Percentiles rank a stretch among this genome's conserved stretches.
Evolutionary conservation across 306 rosid genomes (phyloP).

Genomic region (Delonix regia): DNA sequence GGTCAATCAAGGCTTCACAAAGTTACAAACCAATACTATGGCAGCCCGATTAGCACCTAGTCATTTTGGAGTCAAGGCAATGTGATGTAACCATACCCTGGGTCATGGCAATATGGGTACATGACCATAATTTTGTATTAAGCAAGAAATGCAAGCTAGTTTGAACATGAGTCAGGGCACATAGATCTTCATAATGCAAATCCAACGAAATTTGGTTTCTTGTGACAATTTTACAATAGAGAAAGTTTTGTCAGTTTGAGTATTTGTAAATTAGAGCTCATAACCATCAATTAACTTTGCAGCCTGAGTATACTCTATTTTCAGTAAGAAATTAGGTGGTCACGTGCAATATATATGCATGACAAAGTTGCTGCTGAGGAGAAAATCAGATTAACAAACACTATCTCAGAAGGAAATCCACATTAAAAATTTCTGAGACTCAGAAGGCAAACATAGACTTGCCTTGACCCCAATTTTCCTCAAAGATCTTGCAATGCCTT

Average conservation of each 20-base stretch:
- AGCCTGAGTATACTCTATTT: constrained; percentile 17
- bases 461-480: constrained; percentile 84
- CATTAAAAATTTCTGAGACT: constrained; percentile 27
- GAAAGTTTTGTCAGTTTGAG: neutral
- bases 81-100: neutral
- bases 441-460: constrained; percentile 47
- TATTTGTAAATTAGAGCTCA: neutral
- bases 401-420: neutral
- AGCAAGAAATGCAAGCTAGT: constrained; percentile 16
- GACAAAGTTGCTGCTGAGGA: constrained; percentile 10
- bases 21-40: neutral
- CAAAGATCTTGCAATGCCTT: constrained; percentile 90
- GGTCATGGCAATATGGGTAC: neutral
- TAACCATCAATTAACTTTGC: constrained; percentile 3
- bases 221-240: constrained; percentile 20
- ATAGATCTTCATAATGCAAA: neutral
- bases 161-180: constrained; percentile 18
- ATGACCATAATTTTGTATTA: neutral
- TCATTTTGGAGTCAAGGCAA: neutral
- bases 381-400: constrained; percentile 24
- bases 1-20: constrained; percentile 33
- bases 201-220: constrained; percentile 7
- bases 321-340: neutral
- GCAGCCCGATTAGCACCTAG: neutral
- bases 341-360: neutral